Evolutionary conservation across 805 yeast genomes (phyloP).

Genomic region (Huiozyma sinensis): DNA sequence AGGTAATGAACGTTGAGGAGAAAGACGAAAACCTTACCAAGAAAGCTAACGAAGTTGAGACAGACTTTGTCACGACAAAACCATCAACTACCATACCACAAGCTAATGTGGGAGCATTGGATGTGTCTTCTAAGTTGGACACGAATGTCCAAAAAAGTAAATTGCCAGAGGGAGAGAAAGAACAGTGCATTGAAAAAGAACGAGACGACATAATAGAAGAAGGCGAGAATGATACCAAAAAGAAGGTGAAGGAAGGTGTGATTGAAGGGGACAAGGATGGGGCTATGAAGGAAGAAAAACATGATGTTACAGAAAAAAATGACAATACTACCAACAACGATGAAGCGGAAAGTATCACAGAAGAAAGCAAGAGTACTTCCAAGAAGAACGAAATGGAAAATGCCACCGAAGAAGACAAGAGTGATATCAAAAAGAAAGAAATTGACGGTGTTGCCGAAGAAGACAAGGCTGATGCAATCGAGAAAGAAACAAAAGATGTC

Average conservation of each 20-base stretch:
- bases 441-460: not conserved
- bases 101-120: no score
- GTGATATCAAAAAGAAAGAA: not conserved
- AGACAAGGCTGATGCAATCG: not conserved
- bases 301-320: not conserved
- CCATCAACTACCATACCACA: no score
- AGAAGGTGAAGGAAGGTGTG: no score
- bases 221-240: no score
- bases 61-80: no score
- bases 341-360: not conserved
- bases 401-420: not conserved
- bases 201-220: no score
- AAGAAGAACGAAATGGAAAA: not conserved
- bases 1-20: not conserved
- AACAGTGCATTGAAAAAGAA: no score
- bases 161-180: no score
- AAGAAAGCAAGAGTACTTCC: not conserved
- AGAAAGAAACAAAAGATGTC: not conserved
- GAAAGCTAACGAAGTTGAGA: no score
- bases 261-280: not conserved
- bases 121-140: no score
- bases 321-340: not conserved
- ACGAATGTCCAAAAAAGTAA: no score
- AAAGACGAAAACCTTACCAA: not conserved
- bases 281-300: not conserved